Base-by-base conservation (phyloP, 108 stramenopile species). In the Stephanodiscus minutulus region DNA sequence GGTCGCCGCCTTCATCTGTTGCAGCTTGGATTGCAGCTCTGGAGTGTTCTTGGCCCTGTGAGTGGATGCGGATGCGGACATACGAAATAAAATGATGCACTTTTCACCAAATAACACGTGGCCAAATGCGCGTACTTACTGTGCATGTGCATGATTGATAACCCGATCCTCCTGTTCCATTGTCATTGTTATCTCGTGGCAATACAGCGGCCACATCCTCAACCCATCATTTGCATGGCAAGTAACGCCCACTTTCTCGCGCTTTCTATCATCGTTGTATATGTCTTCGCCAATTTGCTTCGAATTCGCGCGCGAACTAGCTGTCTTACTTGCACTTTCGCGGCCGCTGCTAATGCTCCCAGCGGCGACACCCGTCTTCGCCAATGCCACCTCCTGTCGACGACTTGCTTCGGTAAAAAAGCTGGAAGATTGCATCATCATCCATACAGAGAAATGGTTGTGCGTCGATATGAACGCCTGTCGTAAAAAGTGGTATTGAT, bases 141-240 rank as follows among this genome's bases (percentile, higher is more conserved):
- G 58, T 62, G 74, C 73, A 47, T 76, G 74, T 39, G 74, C 68
- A 56, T 83, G 56, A 39, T 80, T 75, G 36, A 90, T 49, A 28
- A 94, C 65, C 12, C 83, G 77, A 35, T 94, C 93, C 82, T 94
- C 93, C 64, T 94, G 93, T 35, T 94, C 93, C 52, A 92, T 90
- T 18, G 90, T 89, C 53, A 96, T 80, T 31, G 84, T 87, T 49
- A 93, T 63, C 61, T 96, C 94, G 66, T 83, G 86, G 68, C 92
- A 96, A 20, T 81, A 66, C 24, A 96, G 64, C 0, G 94, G 94
- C 94, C 94, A 96, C 78, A 91, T 83, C 8, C 79, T 70, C 18
- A 66, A 24, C 12, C 61, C 66, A 56, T 91, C 91, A 59, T 72
- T 54, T n/a, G 84, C 82, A 22, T 50, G 13, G 29, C 64, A 79